Evolutionary conservation across 2,329 filamentous ascomycete genomes (phyloP).

Genomic region (Alternaria gaisen): DNA sequence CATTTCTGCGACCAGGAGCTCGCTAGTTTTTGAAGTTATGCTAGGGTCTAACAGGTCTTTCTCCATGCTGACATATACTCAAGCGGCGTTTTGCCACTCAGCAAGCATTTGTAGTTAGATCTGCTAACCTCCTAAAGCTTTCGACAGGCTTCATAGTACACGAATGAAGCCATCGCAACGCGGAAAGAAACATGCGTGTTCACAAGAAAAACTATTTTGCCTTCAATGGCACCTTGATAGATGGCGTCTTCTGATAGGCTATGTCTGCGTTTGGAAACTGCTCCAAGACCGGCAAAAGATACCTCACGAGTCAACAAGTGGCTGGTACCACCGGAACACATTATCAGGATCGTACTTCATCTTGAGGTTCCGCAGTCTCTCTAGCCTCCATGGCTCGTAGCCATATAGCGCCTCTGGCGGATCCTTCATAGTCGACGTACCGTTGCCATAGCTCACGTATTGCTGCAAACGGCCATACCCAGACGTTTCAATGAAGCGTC

Average conservation of each 20-base stretch:
- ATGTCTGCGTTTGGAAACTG: neutral
- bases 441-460: conserved; percentile 13
- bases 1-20: neutral
- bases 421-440: conserved; percentile 10
- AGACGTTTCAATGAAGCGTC: conserved; percentile 9
- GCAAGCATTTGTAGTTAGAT: neutral
- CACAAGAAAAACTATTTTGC: neutral
- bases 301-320: conserved; percentile 1
- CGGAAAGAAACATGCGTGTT: accelerated
- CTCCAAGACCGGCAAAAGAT: neutral
- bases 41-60: neutral
- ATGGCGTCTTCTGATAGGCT: neutral
- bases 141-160: neutral
- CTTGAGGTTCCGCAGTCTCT: conserved; percentile 3
- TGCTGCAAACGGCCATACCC: conserved; percentile 12
- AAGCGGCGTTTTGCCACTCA: neutral
- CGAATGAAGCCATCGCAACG: neutral
- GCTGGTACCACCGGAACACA: conserved; percentile 11
- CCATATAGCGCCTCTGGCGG: conserved; percentile 9
- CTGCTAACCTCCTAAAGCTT: neutral
- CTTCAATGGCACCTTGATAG: neutral
- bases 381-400: conserved; percentile 9
- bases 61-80: neutral
- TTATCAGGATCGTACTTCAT: conserved; percentile 9
- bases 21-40: neutral